phyloP scores from a whole-genome alignment of 306 rosid species.

The Ceratonia siliqua region DNA sequence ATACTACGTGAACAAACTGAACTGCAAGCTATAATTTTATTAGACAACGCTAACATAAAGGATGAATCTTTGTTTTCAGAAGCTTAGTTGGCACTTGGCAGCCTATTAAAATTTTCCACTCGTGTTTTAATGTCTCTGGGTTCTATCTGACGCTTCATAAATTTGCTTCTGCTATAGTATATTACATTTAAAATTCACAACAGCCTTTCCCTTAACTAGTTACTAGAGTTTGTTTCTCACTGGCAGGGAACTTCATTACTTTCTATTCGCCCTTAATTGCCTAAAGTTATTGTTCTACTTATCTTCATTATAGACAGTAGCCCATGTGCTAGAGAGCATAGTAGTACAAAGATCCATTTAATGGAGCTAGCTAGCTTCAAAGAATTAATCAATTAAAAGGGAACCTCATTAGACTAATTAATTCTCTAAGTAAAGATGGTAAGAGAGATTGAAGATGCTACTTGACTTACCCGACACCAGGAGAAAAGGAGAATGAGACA shows the following conservation, averaged over 20 bases:
- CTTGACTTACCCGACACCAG: constrained; percentile 78
- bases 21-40: no score
- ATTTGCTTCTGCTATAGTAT: constrained; percentile 32
- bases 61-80: no score
- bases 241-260: not conserved
- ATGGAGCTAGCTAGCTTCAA: no score
- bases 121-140: no score
- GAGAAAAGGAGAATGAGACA: constrained; percentile 86
- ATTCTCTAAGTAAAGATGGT: not conserved
- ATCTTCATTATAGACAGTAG: constrained; percentile 1
- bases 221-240: constrained; percentile 30
- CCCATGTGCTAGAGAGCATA: not conserved
- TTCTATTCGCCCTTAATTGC: not conserved
- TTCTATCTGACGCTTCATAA: constrained; percentile 17
- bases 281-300: constrained; percentile 4
- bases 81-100: not conserved
- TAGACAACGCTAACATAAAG: no score
- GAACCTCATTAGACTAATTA: not conserved
- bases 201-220: not conserved
- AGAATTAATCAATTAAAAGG: constrained; percentile 1
- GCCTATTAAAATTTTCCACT: not conserved
- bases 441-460: not conserved
- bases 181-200: constrained; percentile 26
- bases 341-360: no score
- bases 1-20: no score